Base-by-base conservation (phyloP, 495 filamentous ascomycete genomes). In the Penicillium coffeae region DNA sequence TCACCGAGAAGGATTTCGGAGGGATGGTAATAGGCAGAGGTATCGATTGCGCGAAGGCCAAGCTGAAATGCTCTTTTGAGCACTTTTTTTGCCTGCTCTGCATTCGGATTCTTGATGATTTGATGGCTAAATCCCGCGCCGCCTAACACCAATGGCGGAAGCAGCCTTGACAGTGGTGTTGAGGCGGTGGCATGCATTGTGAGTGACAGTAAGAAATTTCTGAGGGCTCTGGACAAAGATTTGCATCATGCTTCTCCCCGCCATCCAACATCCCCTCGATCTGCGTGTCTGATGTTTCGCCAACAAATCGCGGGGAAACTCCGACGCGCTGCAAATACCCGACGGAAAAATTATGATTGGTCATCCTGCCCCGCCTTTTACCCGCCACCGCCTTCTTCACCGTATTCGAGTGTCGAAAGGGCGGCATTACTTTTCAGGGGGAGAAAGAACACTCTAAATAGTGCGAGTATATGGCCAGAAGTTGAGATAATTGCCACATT, bases 21-120 rank as follows among this genome's bases (percentile, higher is more conserved):
- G 1, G 90, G 90, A 7, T 90, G 90, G 66, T 95, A 95, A 76
- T 95, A 95, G 0, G 90, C 89, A 3, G 85, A 90, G 1, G 90
- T 95, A 71, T 95, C 90, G 71, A 95, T 93, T 34, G 85, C 88
- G 27, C 73, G 73, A 43, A 95, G 73, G 44, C 86, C 87, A 18
- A 82, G 74, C 34, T 78, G 66, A 21, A 95, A 76, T 7, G 90
- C 88, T 25, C 75, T 74, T 41, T 83, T 71, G 27, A 95, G 80
- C 36, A 95, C 85, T 41, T 73, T 68, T 33, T 75, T 76, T 13
- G 86, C 84, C 49, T 88, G 86, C 20, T 90, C 73, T 15, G 72
- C 61, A 50, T 73, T 80, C 1, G 87, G 85, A 60, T 90, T 79
- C 8, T 71, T 51, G 54, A 89, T 84, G 63, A 89, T 88, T 62